Base-by-base conservation (phyloP, 2,329 filamentous ascomycete genomes). In the Dichotomopilus funicola region DNA sequence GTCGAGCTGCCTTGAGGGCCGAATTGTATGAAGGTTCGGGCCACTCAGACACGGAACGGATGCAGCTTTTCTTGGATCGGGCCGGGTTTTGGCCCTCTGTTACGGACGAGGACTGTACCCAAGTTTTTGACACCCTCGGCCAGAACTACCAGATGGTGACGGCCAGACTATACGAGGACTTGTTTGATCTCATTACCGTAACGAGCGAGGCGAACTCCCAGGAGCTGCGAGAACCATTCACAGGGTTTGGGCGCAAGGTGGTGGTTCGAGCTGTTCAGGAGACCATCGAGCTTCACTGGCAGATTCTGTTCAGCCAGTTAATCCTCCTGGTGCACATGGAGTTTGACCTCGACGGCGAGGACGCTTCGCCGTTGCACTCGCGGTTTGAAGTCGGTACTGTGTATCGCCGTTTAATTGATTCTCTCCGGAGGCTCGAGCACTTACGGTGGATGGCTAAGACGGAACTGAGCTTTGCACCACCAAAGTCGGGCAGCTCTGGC, bases 261-360 rank as follows among this genome's bases (percentile, higher is more conserved):
- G 76, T 91, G 11, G 81, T 95, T 9, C 85, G 85, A 59, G 86
- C 89, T 6, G 83, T 88, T 0, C 87, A 92, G 65, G 91, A 97
- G 66, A 86, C 82, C 10, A 80, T 94, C 6, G 79, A 87, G 50
- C 72, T 89, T 36, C 86, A 88, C 57, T 85, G 85, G 72, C 82
- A 82, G 57, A 76, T 94, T 7, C 83, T 95, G 50, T 83, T 95
- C 59, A 90, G 92, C 65, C 81, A 97, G 56, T 75, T 97, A 2
- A 79, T 94, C 2, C 78, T 99, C 6, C 77, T 95, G 12, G 80
- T 94, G 8, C 91, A 96, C 69, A 87, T 97, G 78, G 87, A 94
- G 68, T 86, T 85, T 41, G 89, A 94, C 66, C 81, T 89, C 52
- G 87, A 91, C 56, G 81, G 85, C 61, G 83, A 86, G 43, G 84